Evolutionary conservation across 345 rosid species (phyloP).

Genomic region (Eucalyptus pumila): DNA sequence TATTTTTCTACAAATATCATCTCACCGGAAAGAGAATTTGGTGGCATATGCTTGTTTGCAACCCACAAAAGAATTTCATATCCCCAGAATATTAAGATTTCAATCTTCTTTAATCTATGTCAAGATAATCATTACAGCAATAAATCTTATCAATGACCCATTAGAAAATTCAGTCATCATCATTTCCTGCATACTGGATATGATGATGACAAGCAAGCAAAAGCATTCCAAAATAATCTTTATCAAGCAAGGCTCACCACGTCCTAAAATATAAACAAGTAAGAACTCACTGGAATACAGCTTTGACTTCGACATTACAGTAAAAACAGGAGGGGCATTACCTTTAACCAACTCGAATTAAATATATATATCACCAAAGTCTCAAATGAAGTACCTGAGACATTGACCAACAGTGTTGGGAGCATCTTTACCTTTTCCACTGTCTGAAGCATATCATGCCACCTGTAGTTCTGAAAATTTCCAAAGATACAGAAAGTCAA

Average conservation of each 20-base stretch:
- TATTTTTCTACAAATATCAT: neutral
- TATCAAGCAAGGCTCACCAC: neutral
- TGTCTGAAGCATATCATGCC: constrained; percentile 84
- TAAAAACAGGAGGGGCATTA: neutral
- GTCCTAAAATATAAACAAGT: neutral
- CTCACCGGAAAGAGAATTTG: neutral
- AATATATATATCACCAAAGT: neutral
- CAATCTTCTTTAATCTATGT: neutral
- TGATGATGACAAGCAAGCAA: neutral
- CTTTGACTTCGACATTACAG: neutral
- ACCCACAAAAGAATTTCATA: neutral
- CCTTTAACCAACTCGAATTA: neutral
- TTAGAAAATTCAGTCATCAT: neutral
- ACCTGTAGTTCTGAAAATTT: constrained; percentile 45
- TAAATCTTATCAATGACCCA: neutral
- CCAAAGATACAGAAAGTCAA: constrained; percentile 14
- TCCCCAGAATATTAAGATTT: neutral
- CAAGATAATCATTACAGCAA: neutral
- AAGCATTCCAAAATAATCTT: neutral
- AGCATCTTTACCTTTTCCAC: constrained; percentile 56
- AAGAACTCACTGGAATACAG: neutral
- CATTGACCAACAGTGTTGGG: constrained; percentile 55
- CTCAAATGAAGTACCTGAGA: constrained; percentile 35
- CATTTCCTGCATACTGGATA: neutral
- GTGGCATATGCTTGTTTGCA: neutral